Percentiles rank a stretch among this genome's conserved stretches.
These are phyloP conservation scores for Hypholoma sublateritium DNA, from an alignment of 768 basidiomycete species.

Conservation along the genomic window DNA sequence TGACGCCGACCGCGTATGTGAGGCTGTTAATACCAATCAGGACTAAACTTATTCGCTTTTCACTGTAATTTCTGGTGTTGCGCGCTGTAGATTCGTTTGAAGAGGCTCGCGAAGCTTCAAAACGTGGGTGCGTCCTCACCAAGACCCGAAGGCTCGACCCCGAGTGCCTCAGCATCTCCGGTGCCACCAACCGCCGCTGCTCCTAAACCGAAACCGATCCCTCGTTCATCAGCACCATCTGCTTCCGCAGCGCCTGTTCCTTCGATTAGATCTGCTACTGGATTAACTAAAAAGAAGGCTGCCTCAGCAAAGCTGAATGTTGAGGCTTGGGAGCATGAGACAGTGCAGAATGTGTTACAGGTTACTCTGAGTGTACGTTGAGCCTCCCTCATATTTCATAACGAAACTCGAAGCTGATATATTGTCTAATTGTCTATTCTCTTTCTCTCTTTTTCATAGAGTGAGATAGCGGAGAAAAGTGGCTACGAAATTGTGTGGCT, in stretches of 20 bases:
- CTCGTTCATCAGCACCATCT: slow-evolving; percentile 25
- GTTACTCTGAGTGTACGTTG: slow-evolving; percentile 76
- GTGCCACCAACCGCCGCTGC: slow-evolving; percentile 19
- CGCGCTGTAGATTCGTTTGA: slow-evolving; percentile 96
- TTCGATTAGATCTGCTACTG: slow-evolving; percentile 29
- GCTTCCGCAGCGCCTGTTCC: slow-evolving; percentile 29
- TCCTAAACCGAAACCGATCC: slow-evolving; percentile 33
- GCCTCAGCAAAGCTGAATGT: slow-evolving; percentile 48
- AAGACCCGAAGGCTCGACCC: slow-evolving; percentile 24
- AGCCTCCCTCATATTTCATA: too few species aligned
- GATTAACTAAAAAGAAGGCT: slow-evolving; percentile 51
- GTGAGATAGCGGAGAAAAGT: slow-evolving; percentile 54
- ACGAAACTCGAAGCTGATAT: too few species aligned
- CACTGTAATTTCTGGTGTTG: background rate
- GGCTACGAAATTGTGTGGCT: slow-evolving; percentile 81
- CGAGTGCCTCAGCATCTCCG: slow-evolving; percentile 18
- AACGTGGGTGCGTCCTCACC: slow-evolving; percentile 35
- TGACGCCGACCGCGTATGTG: slow-evolving; percentile 77
- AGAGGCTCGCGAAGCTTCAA: slow-evolving; percentile 86
- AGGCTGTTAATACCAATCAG: background rate
- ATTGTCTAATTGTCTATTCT: too few species aligned
- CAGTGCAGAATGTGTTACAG: slow-evolving; percentile 65
- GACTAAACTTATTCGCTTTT: background rate
- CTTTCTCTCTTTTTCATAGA: slow-evolving; percentile 32
- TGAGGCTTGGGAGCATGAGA: slow-evolving; percentile 72